Evolutionary conservation across 169 alveolate genomes (phyloP), one percentile per base, ranked within the genome.

Genomic region (Condylostoma magnum): DNA sequence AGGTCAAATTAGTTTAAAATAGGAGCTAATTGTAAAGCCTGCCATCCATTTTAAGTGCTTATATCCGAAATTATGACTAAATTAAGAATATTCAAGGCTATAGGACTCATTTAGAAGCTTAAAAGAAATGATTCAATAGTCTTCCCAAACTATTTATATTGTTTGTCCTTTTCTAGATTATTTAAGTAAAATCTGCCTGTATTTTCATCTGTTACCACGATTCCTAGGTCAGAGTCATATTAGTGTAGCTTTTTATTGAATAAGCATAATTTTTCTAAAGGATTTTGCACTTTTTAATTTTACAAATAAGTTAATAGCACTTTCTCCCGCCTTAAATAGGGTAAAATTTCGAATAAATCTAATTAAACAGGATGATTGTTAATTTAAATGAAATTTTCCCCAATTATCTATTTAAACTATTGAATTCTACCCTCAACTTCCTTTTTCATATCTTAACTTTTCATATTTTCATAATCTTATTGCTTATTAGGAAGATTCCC

Each of bases 151-250:
- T 15, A 4, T 6, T 54, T 31, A 20, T 69, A 69, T 20, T 38
- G 30, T 53, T 54, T 54, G 54, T 54, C 78, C 12, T 53, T 51
- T 43, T 69, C 78, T 33, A 69, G 27, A 33, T 69, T 55, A 37
- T 69, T 69, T 25, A 63, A 38, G 38, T 63, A 63, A 41, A 63
- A 38, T 22, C 73, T 6, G 20, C 73, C 73, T 0, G 73, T 63
- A 12, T 22, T 18, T 6, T 18, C 25, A 1, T 27, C 30, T 22
- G 73, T 63, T 37, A 28, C 46, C 33, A 63, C 27, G 4, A 43
- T 22, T 34, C 44, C 44, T 0, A 41, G 38, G 12, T 33, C 58
- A 10, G 33, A 28, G 8, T 63, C 27, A 4, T 41, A 44, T 22
- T 12, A 31, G 18, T 44, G 73, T 22, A 63, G 15, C 2, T 37